Evolutionary conservation across 2,329 filamentous ascomycete species (phyloP).

Genomic region (Paramyrothecium roridum): DNA sequence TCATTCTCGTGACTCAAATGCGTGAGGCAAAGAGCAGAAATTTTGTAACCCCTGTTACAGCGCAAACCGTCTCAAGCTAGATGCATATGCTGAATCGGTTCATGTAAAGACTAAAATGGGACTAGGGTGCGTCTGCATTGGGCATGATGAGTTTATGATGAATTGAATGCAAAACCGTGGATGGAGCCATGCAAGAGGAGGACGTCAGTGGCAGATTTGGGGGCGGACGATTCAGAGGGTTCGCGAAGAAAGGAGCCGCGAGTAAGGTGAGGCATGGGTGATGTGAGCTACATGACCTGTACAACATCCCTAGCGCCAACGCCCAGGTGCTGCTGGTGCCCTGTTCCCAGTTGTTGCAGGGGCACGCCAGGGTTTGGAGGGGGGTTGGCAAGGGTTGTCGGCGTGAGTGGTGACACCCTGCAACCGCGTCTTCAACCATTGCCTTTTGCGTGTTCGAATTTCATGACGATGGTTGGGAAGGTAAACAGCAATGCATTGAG

Average conservation of each 20-base stretch:
- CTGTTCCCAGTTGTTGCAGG: background rate
- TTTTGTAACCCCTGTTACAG: background rate
- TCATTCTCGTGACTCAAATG: background rate
- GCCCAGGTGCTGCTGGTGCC: background rate
- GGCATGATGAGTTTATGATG: background rate
- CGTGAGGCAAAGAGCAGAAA: no score
- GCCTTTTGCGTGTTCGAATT: no score
- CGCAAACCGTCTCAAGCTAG: background rate
- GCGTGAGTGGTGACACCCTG: no score
- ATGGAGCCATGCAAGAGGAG: background rate
- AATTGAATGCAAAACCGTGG: background rate
- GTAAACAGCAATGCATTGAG: no score
- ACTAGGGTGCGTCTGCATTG: background rate
- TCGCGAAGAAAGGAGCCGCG: background rate
- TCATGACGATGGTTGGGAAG: no score
- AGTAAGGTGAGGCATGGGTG: background rate
- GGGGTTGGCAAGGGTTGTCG: background rate
- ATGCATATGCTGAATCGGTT: background rate
- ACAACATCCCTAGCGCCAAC: background rate
- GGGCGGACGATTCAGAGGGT: background rate
- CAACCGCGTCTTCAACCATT: no score
- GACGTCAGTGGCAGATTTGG: background rate
- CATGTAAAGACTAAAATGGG: background rate
- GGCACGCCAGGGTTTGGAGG: background rate
- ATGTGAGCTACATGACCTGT: background rate